Percentiles rank a stretch among this genome's conserved stretches.
Conservation (phyloP, 2,329 filamentous ascomycete species). For the Ophiosphaerella korrae region DNA sequence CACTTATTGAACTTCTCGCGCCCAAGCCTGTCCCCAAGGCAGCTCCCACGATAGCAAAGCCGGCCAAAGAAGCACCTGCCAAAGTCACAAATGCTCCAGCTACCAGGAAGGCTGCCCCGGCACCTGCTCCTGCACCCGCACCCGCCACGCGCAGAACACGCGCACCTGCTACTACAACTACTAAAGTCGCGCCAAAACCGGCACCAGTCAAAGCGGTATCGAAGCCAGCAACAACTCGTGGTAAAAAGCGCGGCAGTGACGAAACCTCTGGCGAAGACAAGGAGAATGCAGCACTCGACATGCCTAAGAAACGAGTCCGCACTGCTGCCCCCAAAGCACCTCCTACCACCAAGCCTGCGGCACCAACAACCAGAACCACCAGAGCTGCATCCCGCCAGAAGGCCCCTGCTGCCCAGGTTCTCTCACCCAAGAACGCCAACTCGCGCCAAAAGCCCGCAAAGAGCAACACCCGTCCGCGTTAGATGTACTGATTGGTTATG, state of each 20-base stretch:
- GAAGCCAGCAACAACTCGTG: slow-evolving; percentile 12
- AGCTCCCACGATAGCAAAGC: slow-evolving; percentile 2
- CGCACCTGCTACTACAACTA: slow-evolving; percentile 9
- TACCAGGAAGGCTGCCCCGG: not conserved
- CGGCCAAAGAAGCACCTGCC: slow-evolving; percentile 14
- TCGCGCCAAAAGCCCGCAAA: slow-evolving; percentile 22
- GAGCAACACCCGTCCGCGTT: slow-evolving; percentile 23
- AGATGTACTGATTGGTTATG: slow-evolving; percentile 18
- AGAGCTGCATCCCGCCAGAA: slow-evolving; percentile 32
- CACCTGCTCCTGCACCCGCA: slow-evolving; percentile 7
- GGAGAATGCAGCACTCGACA: slow-evolving; percentile 30
- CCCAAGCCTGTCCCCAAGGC: slow-evolving; percentile 9
- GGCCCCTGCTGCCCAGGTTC: slow-evolving; percentile 16
- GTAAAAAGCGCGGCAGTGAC: slow-evolving; percentile 35
- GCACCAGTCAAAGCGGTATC: slow-evolving; percentile 4
- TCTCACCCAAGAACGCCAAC: slow-evolving; percentile 33
- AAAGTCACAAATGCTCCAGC: slow-evolving; percentile 13
- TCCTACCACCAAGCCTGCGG: slow-evolving; percentile 7
- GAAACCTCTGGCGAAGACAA: slow-evolving; percentile 36
- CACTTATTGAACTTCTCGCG: slow-evolving; percentile 78
- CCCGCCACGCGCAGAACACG: slow-evolving; percentile 15
- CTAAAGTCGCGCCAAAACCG: slow-evolving; percentile 17
- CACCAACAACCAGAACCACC: slow-evolving; percentile 20
- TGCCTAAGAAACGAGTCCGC: slow-evolving; percentile 27
- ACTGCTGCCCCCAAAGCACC: slow-evolving; percentile 9